A percentile compares a stretch with the other conserved stretches of the same genome.
Conservation (phyloP, 768 basidiomycete genomes). For the Suillus clintonianus region DNA sequence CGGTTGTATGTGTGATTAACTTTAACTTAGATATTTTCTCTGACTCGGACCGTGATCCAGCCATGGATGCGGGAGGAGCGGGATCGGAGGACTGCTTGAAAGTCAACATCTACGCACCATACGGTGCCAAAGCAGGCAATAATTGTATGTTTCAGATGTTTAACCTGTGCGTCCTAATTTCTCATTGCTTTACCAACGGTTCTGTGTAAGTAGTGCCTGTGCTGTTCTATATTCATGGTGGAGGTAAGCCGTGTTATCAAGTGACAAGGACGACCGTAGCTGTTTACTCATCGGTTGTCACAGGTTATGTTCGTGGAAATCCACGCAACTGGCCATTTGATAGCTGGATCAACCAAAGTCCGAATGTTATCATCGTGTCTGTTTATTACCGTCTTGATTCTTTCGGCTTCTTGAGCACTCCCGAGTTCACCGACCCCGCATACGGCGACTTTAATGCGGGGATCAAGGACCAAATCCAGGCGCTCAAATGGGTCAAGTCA, state of each 20-base stretch:
- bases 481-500: constrained; percentile 40
- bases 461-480: constrained; percentile 54
- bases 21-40: neutral
- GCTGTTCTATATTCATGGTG: constrained; percentile 42
- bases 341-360: constrained; percentile 63
- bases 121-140: constrained; percentile 44
- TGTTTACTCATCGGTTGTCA: neutral
- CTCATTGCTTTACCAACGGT: neutral
- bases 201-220: constrained; percentile 32
- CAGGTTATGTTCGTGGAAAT: constrained; percentile 62
- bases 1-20: constrained; percentile 26
- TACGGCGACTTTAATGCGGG: constrained; percentile 55
- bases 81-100: constrained; percentile 71
- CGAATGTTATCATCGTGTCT: constrained; percentile 63
- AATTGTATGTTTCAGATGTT: constrained; percentile 39
- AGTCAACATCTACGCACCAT: constrained; percentile 64
- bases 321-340: constrained; percentile 68
- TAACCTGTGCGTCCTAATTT: neutral
- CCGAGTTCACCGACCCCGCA: constrained; percentile 42
- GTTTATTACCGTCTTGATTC: constrained; percentile 66
- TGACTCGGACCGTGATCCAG: constrained; percentile 26
- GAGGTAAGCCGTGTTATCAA: constrained; percentile 22
- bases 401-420: constrained; percentile 61
- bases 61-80: constrained; percentile 59
- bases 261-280: neutral